These are phyloP conservation scores for Calocybe indica DNA, from an alignment of 768 basidiomycete species.

Conservation along the genomic window DNA sequence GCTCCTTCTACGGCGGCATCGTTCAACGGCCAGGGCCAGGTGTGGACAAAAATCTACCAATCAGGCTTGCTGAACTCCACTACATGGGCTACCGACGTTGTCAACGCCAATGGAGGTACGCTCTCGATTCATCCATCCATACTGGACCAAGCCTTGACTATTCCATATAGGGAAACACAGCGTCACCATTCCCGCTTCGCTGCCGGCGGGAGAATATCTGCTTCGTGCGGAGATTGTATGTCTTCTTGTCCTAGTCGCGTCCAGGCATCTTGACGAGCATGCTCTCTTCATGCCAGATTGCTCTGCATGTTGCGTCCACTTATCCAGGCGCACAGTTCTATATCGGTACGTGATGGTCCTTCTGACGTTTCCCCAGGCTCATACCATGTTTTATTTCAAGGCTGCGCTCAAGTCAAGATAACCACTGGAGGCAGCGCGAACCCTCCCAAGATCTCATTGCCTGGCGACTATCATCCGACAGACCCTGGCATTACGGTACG, in stretches of 20 bases:
- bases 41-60: conserved; percentile 51
- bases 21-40: conserved; percentile 41
- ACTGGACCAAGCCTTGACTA: not conserved
- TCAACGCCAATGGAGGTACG: conserved; percentile 37
- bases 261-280: not conserved
- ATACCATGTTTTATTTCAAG: conserved; percentile 10
- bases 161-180: conserved; percentile 19
- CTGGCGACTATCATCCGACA: conserved; percentile 36
- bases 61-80: conserved; percentile 36
- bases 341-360: conserved; percentile 22
- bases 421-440: conserved; percentile 36
- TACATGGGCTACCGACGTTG: conserved; percentile 47
- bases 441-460: conserved; percentile 42
- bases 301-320: conserved; percentile 29
- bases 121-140: not conserved
- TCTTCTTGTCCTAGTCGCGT: not conserved
- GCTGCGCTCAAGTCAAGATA: conserved; percentile 45
- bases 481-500: conserved; percentile 47
- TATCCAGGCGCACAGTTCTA: conserved; percentile 49
- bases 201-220: conserved; percentile 45
- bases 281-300: conserved; percentile 13
- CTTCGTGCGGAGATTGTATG: conserved; percentile 44
- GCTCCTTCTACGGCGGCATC: conserved; percentile 37
- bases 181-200: conserved; percentile 35
- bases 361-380: not conserved